Base-by-base conservation (phyloP, 2,329 filamentous ascomycete genomes). In the Sclerotinia minor region DNA sequence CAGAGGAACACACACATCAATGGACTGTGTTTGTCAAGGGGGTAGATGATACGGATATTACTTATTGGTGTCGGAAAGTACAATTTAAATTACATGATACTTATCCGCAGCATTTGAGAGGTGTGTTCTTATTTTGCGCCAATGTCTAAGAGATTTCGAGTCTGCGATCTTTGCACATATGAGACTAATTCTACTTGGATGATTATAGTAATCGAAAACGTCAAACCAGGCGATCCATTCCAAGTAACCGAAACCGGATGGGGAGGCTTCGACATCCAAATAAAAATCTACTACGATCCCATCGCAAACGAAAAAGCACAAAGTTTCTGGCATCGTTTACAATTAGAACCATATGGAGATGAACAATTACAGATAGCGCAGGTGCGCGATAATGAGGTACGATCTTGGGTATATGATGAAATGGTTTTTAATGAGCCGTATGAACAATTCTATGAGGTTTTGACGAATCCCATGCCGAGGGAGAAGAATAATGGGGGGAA, bases 41-140 rank as follows among this genome's bases (percentile, higher is more conserved):
- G 58, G 84, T 97, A 65, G 92, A 96, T 75, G 92, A 92, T 78
- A 91, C 92, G 69, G 92, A 97, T 77, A 90, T 98, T 72, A 93
- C 92, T 38, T 95, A 96, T 79, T 99, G 95, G 93, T 85, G 98
- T 72, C 92, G 94, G 68, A 94, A 96, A 75, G 94, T 99, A 1
- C 94, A 97, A 78, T 99, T 99, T 82, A 98, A 98, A 79, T 87
- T 99, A 21, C 94, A 97, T 83, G 94, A 98, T 79, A 97, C 94
- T 13, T 98, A 97, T 78, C 89, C 92, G 38, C 96, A 97, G 79
- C 91, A 91, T 68, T 85, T 95, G 29, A 90, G 95, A 73, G 96
- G 86, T 86, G 78, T 70, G 38, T 41, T 41, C 5, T 35, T 52
- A 17, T n/a, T 21, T 50, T 52, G 29, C 45, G 44, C 47, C 19